Conservation (phyloP, 768 basidiomycete genomes). For the Peribolospora baueri region DNA sequence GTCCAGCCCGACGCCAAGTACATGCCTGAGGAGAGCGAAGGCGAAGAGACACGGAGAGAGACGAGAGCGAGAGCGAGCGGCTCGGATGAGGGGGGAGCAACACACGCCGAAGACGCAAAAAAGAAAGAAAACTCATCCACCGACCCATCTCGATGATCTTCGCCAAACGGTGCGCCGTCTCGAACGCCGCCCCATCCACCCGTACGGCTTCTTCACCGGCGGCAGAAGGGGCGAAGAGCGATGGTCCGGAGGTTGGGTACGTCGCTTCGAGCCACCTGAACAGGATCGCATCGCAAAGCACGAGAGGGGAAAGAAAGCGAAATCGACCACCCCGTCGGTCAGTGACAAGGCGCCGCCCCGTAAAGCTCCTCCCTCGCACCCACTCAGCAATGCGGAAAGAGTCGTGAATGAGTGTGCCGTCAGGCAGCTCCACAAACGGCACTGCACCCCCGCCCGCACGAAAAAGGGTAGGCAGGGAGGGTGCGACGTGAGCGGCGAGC, state of each 20-base stretch:
- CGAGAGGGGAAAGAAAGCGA: background rate
- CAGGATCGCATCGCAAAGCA: background rate
- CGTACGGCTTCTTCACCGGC: background rate
- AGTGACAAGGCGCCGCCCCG: too few species aligned
- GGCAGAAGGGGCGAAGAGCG: slow-evolving; percentile 3
- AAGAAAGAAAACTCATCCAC: background rate
- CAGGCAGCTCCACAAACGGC: background rate
- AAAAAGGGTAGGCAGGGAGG: too few species aligned
- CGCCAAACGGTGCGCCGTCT: background rate
- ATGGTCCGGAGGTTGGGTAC: slow-evolving; percentile 1
- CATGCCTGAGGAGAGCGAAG: background rate
- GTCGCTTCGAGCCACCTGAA: slow-evolving; percentile 3
- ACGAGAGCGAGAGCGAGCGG: too few species aligned
- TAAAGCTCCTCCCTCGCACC: background rate
- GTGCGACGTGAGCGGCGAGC: too few species aligned
- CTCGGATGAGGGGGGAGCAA: too few species aligned
- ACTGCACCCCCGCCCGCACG: background rate
- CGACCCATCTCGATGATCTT: background rate
- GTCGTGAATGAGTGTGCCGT: slow-evolving; percentile 1
- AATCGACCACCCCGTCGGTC: background rate
- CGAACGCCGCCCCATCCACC: background rate
- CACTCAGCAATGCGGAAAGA: slow-evolving; percentile 5
- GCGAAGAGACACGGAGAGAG: too few species aligned
- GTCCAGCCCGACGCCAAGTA: slow-evolving; percentile 1
- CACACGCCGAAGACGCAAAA: background rate